These are phyloP conservation scores for Meyerozyma smithsonii DNA, from an alignment of 1,139 yeast species.

Conservation along the genomic window DNA sequence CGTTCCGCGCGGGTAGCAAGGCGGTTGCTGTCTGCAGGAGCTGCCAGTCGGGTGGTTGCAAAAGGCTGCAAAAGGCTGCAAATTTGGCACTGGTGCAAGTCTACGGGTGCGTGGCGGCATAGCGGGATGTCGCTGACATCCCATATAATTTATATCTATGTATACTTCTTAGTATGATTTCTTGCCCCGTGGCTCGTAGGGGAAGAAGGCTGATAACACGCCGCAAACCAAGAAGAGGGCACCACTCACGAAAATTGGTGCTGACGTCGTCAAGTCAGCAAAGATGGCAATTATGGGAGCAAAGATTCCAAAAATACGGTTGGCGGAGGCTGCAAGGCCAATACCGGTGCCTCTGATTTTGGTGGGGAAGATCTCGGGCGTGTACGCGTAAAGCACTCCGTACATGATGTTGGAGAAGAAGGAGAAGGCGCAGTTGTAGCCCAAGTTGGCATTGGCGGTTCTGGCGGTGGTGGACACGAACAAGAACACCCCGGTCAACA, in stretches of 20 bases:
- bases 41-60: too few species aligned
- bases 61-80: too few species aligned
- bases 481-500: constrained; percentile 36
- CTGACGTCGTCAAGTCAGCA: constrained; percentile 39
- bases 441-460: constrained; percentile 33
- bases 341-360: constrained; percentile 40
- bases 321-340: constrained; percentile 40
- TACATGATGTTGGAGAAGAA: constrained; percentile 40
- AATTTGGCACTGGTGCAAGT: too few species aligned
- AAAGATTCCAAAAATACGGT: constrained; percentile 39
- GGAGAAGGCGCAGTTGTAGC: constrained; percentile 42
- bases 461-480: constrained; percentile 41
- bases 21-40: not conserved
- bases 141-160: too few species aligned
- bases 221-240: constrained; percentile 37
- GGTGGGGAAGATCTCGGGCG: constrained; percentile 41
- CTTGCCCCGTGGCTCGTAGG: constrained; percentile 34
- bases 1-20: too few species aligned
- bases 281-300: constrained; percentile 42
- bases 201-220: constrained; percentile 30
- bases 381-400: constrained; percentile 42
- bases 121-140: too few species aligned
- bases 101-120: too few species aligned
- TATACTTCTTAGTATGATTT: not conserved
- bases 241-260: constrained; percentile 42